A percentile compares a stretch with the other conserved stretches of the same genome.
phyloP scores from a whole-genome alignment of 495 filamentous ascomycete genomes.

The Cryomyces antarcticus region DNA sequence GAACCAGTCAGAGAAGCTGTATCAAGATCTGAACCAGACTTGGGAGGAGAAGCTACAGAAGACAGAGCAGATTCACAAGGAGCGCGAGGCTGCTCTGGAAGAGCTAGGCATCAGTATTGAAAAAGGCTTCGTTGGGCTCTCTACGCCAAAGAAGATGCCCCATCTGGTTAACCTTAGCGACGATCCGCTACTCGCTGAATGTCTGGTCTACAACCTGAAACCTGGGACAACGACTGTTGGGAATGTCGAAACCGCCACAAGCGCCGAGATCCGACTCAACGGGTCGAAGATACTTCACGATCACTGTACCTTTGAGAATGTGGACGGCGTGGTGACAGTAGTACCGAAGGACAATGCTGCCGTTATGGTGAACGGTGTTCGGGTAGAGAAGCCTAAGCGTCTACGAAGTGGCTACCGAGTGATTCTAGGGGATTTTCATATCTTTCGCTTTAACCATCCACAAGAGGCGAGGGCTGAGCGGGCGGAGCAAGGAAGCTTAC shows the following conservation, averaged over 20 bases:
- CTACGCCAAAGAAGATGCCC: slow-evolving; percentile 95
- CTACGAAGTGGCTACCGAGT: slow-evolving; percentile 84
- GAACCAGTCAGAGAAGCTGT: slow-evolving; percentile 85
- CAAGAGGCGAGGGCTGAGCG: slow-evolving; percentile 87
- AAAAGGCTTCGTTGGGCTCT: slow-evolving; percentile 88
- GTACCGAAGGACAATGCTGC: slow-evolving; percentile 76
- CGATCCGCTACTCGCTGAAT: slow-evolving; percentile 87
- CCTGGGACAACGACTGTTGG: slow-evolving; percentile 84
- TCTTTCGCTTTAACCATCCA: slow-evolving; percentile 96
- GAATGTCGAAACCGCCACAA: slow-evolving; percentile 65
- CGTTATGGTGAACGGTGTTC: slow-evolving; percentile 92
- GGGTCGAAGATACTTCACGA: slow-evolving; percentile 80
- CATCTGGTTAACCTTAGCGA: slow-evolving; percentile 97
- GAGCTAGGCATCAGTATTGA: slow-evolving; percentile 97
- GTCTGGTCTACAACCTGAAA: slow-evolving; percentile 95
- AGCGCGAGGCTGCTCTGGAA: slow-evolving; percentile 85
- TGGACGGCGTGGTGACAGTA: slow-evolving; percentile 76
- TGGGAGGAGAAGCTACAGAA: slow-evolving; percentile 95
- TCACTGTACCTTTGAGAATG: slow-evolving; percentile 85
- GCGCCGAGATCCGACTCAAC: slow-evolving; percentile 79
- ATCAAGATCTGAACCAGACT: slow-evolving; percentile 91
- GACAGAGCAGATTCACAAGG: slow-evolving; percentile 93
- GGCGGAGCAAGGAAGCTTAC: slow-evolving; percentile 58
- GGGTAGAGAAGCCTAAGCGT: slow-evolving; percentile 61
- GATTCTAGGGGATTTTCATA: slow-evolving; percentile 96